Evolutionary conservation across 2,329 filamentous ascomycete genomes (phyloP), one percentile per base, ranked within the genome.

Genomic region (Colletotrichum lini): DNA sequence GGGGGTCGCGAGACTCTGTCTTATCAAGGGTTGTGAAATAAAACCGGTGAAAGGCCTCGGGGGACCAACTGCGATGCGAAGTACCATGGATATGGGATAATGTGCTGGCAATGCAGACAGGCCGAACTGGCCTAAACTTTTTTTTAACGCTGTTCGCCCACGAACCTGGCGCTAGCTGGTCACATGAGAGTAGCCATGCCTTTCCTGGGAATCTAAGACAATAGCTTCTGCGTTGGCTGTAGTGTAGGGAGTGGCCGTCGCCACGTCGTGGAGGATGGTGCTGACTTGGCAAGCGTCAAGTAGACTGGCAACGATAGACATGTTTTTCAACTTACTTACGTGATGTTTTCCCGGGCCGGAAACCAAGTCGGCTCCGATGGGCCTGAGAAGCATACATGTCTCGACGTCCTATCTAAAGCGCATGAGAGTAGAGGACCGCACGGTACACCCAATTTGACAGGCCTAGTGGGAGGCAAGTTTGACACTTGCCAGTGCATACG

Each of bases 251-350:
- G 30, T 6, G 6, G 30, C 6, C 30, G 30, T 30, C 7, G 40
- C 40, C 40, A 44, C 35, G n/a, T 9, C 7, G 38, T 18, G 30
- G 4, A 38, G 30, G 52, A 10, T 38, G n/a, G 30, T 30, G 53
- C 53, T 56, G 53, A 56, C 35, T 23, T 56, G 53, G 53, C 53
- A 56, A 56, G 53, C n/a, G 35, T 38, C 6, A 9, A 16, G 40
- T 8, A 10, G 26, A 10, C 9, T 40, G 2, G n/a, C 40, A 6
- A 6, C 35, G 44, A 45, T 18, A 5, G 8, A 49, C 21, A 4
- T 16, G 2, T 7, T 38, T 13, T 56, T n/a, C 35, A 16, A 15
- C 52, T 49, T 23, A 6, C 26, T 3, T 53, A 9, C 50, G 50
- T 53, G 15, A 16, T 26, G 35, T 15, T n/a, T 30, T 18, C 18